Conservation (phyloP, 2,329 filamentous ascomycete genomes). For the Cercospora citrullina region DNA sequence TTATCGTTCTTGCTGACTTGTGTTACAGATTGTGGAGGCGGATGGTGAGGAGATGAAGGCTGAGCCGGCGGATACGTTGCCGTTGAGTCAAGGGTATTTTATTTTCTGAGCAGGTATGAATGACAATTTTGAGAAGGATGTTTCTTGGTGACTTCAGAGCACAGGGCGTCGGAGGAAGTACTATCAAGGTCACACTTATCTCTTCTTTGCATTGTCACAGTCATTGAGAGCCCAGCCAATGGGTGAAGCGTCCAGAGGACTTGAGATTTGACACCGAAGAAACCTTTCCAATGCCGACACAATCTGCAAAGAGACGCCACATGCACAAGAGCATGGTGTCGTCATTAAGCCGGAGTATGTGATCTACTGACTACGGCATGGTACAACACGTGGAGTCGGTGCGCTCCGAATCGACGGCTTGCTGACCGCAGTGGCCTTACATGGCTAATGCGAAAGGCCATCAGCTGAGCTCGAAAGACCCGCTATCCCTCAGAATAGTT, state of each 20-base stretch:
- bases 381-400: not conserved
- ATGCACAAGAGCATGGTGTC: not conserved
- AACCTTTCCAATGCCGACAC: too few relatives aligned
- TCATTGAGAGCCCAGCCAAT: too few relatives aligned
- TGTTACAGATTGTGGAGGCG: slow-evolving; percentile 67
- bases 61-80: slow-evolving; percentile 69
- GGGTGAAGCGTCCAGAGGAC: too few relatives aligned
- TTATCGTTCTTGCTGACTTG: slow-evolving; percentile 20
- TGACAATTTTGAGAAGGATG: too few relatives aligned
- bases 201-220: too few relatives aligned
- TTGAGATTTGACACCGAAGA: too few relatives aligned
- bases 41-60: slow-evolving; percentile 74
- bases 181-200: too few relatives aligned
- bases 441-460: not conserved
- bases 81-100: slow-evolving; percentile 75
- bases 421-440: not conserved
- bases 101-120: slow-evolving; percentile 50
- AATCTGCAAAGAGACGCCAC: not conserved
- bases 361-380: not conserved
- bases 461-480: not conserved
- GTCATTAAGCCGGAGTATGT: not conserved
- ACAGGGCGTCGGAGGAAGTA: too few relatives aligned
- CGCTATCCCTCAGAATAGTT: not conserved
- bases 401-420: not conserved
- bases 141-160: too few relatives aligned